Evolutionary conservation across 2,329 filamentous ascomycete genomes (phyloP), one percentile per base, ranked within the genome.

Genomic region (Tolypocladium ovalisporum): DNA sequence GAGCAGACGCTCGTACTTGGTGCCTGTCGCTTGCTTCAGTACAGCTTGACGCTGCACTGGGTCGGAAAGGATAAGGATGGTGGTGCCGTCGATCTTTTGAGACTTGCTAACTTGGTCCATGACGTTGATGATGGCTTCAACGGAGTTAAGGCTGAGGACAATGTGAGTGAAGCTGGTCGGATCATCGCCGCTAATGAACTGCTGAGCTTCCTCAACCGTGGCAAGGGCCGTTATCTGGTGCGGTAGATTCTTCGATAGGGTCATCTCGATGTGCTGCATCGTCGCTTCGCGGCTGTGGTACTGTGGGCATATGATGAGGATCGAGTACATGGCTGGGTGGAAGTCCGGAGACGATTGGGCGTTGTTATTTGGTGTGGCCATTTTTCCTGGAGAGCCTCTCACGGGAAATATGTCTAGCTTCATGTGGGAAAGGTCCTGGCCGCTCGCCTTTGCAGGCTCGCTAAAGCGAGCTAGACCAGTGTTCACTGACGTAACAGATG

Each of bases 221-320:
- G 83, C 78, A 52, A 91, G 76, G 0, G 89, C 82, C 1, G 86
- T 92, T 61, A 96, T 91, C 64, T 91, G 87, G 64, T 91, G 88
- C 1, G 90, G 88, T 19, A 95, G 83, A 58, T 89, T 88, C 66
- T 91, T 88, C 3, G 93, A 92, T n/a, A 97, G 75, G 0, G 93
- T 96, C 75, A 91, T 93, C 70, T 95, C 88, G 60, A 99, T 96
- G 66, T 99, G 94, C 62, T 90, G 86, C 37, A 87, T 87, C 1
- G 92, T 96, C 1, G 94, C 92, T 68, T 91, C 86, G 52, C 91
- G 86, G 63, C 90, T 95, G 72, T 96, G 88, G 35, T 83, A 84
- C 65, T 96, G 84, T 1, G 92, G 89, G 61, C 92, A 97, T 22
- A 97, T 85, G 47, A 97, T 85, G 57, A 97, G 76, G 59, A 97